Base-by-base conservation (phyloP, 805 yeast genomes). In the Cyberlindnera nakhonratchasimensis region DNA sequence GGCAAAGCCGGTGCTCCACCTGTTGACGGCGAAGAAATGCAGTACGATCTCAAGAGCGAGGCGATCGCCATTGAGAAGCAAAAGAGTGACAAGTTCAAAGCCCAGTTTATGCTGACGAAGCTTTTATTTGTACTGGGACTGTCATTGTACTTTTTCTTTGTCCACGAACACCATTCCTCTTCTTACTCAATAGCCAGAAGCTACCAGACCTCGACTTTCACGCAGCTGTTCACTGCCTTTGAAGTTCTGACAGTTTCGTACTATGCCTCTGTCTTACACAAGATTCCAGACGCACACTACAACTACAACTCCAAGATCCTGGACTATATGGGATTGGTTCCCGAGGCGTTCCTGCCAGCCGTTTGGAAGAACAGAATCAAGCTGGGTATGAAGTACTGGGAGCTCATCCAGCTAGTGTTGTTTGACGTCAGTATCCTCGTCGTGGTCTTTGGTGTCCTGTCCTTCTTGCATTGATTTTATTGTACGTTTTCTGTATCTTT, bases 341-440 rank as follows among this genome's bases (percentile, higher is more conserved):
- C 61, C 2, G 54, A 52, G 13, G 39, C 42, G 3, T 29, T 56
- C 36, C 16, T 57, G 8, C 31, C 53, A 3, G 20, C 13, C 4
- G 24, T 22, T 1, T 48, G 53, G 54, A 54, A 51, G 38, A 21
- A 36, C 11, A 48, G 55, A 24, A 37, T 57, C 36, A 58, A 45
- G 40, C 33, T 55, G 19, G 44, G 46, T 6, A 48, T 58, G 25
- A 58, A 55, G 38, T 58, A 58, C 37, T 36, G 46, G 29, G 61
- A 58, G 25, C 34, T 58, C 24, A 18, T 53, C 3, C 48, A 51
- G 6, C 31, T 57, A 32, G 37, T 49, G 8, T n/a, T 54, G 35
- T 58, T 56, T 40, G 62, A 57, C 41, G 16, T 54, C 10, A 43
- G 54, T 37, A 43, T 46, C 19, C 30, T 56, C 9, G 30, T 58